Base-by-base conservation (phyloP, 1,284 basidiomycete species). In the Malassezia globosa region DNA sequence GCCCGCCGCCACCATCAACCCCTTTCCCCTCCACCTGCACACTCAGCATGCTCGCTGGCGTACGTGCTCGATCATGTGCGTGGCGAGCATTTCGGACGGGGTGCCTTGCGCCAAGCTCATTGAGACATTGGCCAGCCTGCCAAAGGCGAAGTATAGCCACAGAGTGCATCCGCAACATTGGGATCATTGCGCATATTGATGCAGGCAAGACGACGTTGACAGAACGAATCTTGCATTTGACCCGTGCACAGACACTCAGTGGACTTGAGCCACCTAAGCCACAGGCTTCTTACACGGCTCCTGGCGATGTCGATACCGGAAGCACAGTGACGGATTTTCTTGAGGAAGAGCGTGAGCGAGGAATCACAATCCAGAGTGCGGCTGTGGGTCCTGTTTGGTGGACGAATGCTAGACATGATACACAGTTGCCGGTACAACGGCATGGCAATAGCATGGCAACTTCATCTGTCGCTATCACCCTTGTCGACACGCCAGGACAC, bases 191-290 rank as follows among this genome's bases (percentile, higher is more conserved):
- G 16, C 59, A 55, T 43, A 56, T 54, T 34, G 86, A 90, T 73
- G 88, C 87, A 4, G 86, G 86, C 39, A 90, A 90, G 73, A 90
- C 86, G 0, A 89, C 86, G 2, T 73, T 90, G 29, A 89, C 87
- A 0, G 87, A 90, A 74, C 86, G 85, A 8, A 82, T 90, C 22
- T 76, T 90, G 14, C 77, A 82, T 48, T 80, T 80, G 46, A 84
- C 86, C 3, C 78, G 79, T 2, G 25, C 52, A 25, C 26, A 41
- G 3, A 33, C 33, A 3, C 44, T 46, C 23, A 42, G 42, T 4
- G 49, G 43, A 2, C 37, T 46, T 11, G 25, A 21, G 26, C 48
- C 47, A 29, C 51, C 46, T n/a, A 14, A 11, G 21, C 1, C 10
- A n/a, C 19, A 25, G 11, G 27, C 44, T 18, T 5, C 33, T 11